These are phyloP conservation scores for Calonectria naviculata DNA, from an alignment of 2,329 filamentous ascomycete species.

Conservation along the genomic window DNA sequence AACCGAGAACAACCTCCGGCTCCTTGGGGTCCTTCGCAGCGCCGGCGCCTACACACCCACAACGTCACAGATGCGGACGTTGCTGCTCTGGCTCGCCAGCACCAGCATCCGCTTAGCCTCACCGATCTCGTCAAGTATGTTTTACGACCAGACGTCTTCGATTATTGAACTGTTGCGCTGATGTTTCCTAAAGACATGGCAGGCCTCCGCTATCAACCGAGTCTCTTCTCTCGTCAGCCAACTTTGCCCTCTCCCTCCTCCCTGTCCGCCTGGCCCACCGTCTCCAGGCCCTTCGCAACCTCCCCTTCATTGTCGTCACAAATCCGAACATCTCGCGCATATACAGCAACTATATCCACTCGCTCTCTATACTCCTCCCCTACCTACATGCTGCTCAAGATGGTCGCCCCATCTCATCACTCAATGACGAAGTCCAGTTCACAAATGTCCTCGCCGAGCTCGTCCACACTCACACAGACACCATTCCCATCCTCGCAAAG, in stretches of 20 bases:
- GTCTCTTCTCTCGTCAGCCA: constrained; percentile 88
- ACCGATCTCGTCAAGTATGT: constrained; percentile 87
- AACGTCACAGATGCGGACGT: constrained; percentile 79
- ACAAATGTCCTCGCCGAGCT: constrained; percentile 93
- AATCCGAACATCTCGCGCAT: constrained; percentile 95
- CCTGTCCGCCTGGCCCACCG: constrained; percentile 93
- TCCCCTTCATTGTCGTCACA: constrained; percentile 98
- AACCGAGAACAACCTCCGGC: background rate
- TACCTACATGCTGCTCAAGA: constrained; percentile 69
- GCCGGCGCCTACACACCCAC: constrained; percentile 32
- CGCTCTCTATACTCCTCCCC: constrained; percentile 87
- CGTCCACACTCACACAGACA: constrained; percentile 94
- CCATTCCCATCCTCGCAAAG: constrained; percentile 90
- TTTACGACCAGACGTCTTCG: background rate
- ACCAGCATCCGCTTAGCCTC: constrained; percentile 84
- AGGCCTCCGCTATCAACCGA: constrained; percentile 84
- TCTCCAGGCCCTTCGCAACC: constrained; percentile 90
- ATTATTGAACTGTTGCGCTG: background rate
- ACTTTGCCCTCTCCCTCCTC: constrained; percentile 93
- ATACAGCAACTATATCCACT: constrained; percentile 96
- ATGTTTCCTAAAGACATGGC: constrained; percentile 65
- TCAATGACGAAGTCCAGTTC: constrained; percentile 91
- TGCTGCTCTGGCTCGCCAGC: constrained; percentile 78
- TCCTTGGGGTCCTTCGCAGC: background rate
- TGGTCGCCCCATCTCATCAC: constrained; percentile 59